phyloP scores from a whole-genome alignment of 371 early-diverging fungal genomes.

The Capniomyces stellatus region DNA sequence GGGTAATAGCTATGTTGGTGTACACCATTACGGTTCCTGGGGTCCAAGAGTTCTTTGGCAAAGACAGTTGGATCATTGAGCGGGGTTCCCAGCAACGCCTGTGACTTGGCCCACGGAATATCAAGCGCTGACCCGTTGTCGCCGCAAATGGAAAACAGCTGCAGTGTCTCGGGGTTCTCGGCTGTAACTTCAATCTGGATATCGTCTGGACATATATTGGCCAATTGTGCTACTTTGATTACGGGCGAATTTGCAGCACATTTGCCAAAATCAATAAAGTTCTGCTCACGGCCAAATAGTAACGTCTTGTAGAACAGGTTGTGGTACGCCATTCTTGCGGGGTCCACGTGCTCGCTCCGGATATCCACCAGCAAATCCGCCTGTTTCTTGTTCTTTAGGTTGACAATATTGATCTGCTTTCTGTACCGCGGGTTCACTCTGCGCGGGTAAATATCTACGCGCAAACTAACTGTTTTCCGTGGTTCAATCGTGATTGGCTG shows the following conservation, averaged over 20 bases:
- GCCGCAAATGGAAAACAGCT: neutral
- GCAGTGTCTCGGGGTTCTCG: neutral
- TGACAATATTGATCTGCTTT: slow-evolving; percentile 86
- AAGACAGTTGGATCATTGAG: neutral
- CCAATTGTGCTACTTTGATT: slow-evolving; percentile 62
- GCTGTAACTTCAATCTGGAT: neutral
- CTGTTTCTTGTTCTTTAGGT: slow-evolving; percentile 71
- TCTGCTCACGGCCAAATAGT: slow-evolving; percentile 63
- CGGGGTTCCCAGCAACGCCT: no score
- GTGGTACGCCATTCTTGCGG: slow-evolving; percentile 87
- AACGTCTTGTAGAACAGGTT: slow-evolving; percentile 87
- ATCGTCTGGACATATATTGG: slow-evolving; percentile 44
- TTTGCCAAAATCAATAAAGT: slow-evolving; percentile 84
- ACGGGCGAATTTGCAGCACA: slow-evolving; percentile 66
- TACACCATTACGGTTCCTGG: no score
- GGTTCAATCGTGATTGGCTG: slow-evolving; percentile 68
- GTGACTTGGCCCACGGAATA: neutral
- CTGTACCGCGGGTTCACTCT: slow-evolving; percentile 93
- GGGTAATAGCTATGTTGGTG: no score
- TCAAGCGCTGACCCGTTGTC: neutral
- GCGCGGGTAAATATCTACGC: slow-evolving; percentile 90
- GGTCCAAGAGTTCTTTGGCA: neutral
- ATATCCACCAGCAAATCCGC: slow-evolving; percentile 76
- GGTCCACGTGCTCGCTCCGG: slow-evolving; percentile 83
- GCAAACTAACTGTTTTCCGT: slow-evolving; percentile 58